Base-by-base conservation (phyloP, 805 yeast species). In the Alloascoidea africana region DNA sequence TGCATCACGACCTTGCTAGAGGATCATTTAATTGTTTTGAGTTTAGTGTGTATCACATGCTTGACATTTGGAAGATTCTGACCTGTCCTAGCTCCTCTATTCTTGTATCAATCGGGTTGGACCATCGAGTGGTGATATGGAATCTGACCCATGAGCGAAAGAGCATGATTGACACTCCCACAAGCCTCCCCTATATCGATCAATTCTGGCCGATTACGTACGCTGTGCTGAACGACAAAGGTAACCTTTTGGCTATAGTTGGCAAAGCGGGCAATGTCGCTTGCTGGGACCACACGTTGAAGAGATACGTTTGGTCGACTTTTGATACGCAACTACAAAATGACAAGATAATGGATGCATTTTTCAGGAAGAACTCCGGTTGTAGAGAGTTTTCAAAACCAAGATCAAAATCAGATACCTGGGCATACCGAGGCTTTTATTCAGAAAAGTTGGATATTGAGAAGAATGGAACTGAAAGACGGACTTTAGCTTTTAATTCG, bases 51-150 rank as follows among this genome's bases (percentile, higher is more conserved):
- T 62, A 74, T 3, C 87, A 77, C 51, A 55, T 61, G 16, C 57
- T 81, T 36, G 94, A 84, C 51, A 64, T 81, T 3, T 63, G 78
- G 23, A 66, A 65, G 40, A 58, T 80, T 6, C 56, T 65, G n/a
- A 68, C 84, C 0, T 75, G 81, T 11, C n/a, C n/a, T n/a, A 59
- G 69, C 11, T 65, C 73, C 38, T 73, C 84, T 2, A 76, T 80
- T 46, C 63, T 81, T 16, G 73, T 82, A 0, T 66, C 81, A 1
- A 67, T 79, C 17, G 89, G 87, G 3, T 58, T 84, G 49, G 93
- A 83, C 46, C 86, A 79, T 46, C 70, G 66, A 41, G 65, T 83
- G 3, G 53, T 73, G 19, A 70, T 82, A 5, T 83, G 93, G 93
- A 1, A 32, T 32, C 14, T 13, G 16, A 54, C 50, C 15, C n/a